Base-by-base conservation (phyloP, 2,329 filamentous ascomycete species). In the Cytospora paraplurivora region DNA sequence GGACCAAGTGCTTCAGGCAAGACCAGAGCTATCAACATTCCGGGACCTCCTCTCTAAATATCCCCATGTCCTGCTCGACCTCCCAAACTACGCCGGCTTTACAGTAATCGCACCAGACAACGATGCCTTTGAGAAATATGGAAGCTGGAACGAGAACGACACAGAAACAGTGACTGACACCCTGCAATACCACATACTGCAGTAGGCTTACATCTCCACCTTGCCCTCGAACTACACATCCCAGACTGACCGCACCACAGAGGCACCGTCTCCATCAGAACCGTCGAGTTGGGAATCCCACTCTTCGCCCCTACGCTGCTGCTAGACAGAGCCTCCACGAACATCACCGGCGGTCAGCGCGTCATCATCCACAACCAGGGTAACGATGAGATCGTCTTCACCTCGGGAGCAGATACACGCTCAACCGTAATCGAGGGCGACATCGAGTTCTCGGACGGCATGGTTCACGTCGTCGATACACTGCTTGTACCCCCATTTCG, bases 121-220 rank as follows among this genome's bases (percentile, higher is more conserved):
- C 71, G 76, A 77, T 2, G 86, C 86, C 15, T 86, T 90, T 75
- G 76, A 81, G 41, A 74, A 76, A 32, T 82, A 89, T 49, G 0
- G 15, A 7, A 33, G 41, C 21, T 62, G 51, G 59, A 84, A 82
- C 62, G 83, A 78, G 54, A 75, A 81, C 32, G 70, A 86, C 11
- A 71, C 74, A 35, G 78, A 79, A 62, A 72, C 87, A 32, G 76
- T 89, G 1, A 72, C 77, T 1, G 73, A 72, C 32, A 80, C 90
- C 55, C 77, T 91, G 37, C 75, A 79, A 33, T 91, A 91, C 74
- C 88, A 91, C 72, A 79, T 90, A 58, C 74, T 91, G 50, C 78
- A 79, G 54, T 81, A 80, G 7, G 38, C 27, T 27, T 44, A n/a
- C 15, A n/a, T 44, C 6, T n/a, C 5, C 21, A 33, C 27, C n/a